These are phyloP conservation scores for Jasminum sambac DNA, from an alignment of 257 asterid genomes.

Conservation along the genomic window DNA sequence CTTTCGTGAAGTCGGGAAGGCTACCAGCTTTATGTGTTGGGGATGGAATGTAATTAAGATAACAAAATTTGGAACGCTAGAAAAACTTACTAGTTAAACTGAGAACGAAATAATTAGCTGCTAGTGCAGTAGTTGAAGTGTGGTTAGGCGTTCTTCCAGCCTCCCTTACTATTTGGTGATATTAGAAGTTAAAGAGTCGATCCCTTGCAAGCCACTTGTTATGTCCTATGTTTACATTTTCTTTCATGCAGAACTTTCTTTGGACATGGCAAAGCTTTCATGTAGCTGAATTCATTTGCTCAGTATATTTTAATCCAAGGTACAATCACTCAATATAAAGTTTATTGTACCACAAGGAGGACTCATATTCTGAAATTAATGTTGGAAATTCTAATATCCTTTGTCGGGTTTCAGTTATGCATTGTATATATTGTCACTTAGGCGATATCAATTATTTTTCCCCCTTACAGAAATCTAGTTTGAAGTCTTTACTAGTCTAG, in stretches of 20 bases:
- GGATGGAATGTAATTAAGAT: neutral
- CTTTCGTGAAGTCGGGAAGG: neutral
- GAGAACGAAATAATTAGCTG: neutral
- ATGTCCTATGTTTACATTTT: constrained; percentile 36
- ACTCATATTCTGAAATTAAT: constrained; percentile 23
- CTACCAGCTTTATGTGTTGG: neutral
- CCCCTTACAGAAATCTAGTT: constrained; percentile 20
- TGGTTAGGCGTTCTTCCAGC: neutral
- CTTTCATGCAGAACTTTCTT: constrained; percentile 57
- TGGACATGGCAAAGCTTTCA: constrained; percentile 57
- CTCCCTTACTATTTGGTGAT: neutral
- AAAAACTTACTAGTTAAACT: neutral
- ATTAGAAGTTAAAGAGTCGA: neutral
- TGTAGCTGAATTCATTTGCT: constrained; percentile 59
- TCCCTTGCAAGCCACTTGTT: constrained; percentile 21
- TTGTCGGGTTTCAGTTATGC: constrained; percentile 19
- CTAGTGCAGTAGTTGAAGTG: neutral
- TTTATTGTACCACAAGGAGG: constrained; percentile 27
- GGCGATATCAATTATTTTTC: constrained; percentile 3
- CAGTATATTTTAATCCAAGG: constrained; percentile 38
- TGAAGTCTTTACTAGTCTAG: constrained; percentile 21
- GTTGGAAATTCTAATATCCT: constrained; percentile 18
- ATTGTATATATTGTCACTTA: constrained; percentile 13
- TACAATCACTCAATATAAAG: constrained; percentile 32
- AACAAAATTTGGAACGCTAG: neutral